phyloP scores from a whole-genome alignment of 495 filamentous ascomycete species.

The Trichoderma orchidacearum region DNA sequence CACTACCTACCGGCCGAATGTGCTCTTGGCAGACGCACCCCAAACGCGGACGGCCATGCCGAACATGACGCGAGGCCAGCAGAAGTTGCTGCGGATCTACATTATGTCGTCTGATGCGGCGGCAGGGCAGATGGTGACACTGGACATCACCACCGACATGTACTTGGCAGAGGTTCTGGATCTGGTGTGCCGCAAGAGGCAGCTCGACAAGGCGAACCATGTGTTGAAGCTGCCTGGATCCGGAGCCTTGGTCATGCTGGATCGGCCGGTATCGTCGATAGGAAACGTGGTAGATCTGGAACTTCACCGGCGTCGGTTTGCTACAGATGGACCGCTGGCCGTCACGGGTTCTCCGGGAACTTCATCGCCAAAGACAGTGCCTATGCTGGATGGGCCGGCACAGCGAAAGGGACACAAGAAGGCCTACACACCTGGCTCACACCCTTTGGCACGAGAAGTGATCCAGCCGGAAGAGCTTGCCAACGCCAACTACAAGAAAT shows the following conservation, averaged over 20 bases:
- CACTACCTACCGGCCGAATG: constrained; percentile 41
- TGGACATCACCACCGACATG: constrained; percentile 83
- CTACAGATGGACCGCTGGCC: constrained; percentile 61
- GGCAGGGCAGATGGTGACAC: constrained; percentile 49
- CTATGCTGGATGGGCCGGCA: constrained; percentile 43
- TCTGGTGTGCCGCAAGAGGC: constrained; percentile 75
- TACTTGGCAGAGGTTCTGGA: constrained; percentile 91
- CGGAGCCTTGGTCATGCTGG: constrained; percentile 65
- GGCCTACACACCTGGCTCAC: constrained; percentile 45
- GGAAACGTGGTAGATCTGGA: constrained; percentile 77
- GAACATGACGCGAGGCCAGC: constrained; percentile 42
- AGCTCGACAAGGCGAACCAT: constrained; percentile 79
- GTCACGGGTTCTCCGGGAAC: constrained; percentile 69
- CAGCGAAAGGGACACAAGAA: constrained; percentile 52
- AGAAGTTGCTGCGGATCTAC: constrained; percentile 62
- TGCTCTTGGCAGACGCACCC: constrained; percentile 51
- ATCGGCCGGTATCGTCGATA: constrained; percentile 80
- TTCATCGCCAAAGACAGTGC: constrained; percentile 56
- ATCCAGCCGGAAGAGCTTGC: constrained; percentile 55
- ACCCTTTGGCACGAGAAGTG: constrained; percentile 60
- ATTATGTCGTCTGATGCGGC: constrained; percentile 65
- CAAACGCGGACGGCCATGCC: constrained; percentile 43
- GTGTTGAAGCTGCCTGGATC: constrained; percentile 78
- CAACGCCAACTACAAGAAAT: constrained; percentile 62
- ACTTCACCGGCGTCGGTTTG: constrained; percentile 73